Base-by-base conservation (phyloP, 768 basidiomycete genomes). In the Hortiboletus flavorubellus region DNA sequence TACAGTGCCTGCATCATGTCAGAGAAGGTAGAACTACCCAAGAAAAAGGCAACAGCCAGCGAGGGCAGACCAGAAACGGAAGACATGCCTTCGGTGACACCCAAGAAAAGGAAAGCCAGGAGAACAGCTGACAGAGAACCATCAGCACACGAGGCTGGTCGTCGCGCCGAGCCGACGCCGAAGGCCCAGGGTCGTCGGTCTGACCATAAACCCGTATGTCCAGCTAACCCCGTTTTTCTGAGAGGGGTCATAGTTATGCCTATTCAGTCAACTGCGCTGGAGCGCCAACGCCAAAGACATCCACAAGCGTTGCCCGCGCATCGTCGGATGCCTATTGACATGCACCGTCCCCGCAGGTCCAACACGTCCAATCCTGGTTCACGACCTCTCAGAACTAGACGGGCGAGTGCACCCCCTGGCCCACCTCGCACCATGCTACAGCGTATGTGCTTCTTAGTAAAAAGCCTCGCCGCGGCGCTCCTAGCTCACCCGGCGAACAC, bases 371-470 rank as follows among this genome's bases (percentile, higher is more conserved):
- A 59, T 51, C 40, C 60, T 34, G 47, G 60, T 46, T 62, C 66
- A 21, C 68, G 60, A 45, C 59, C 68, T 42, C 60, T 63, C 46
- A 59, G 65, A 59, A 56, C 62, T 34, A 66, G 60, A 48, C 66
- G 62, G 49, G 55, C 49, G 12, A 69, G 61, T 39, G 56, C 65
- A 44, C 65, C 64, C 48, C 49, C 58, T 10, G 65, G 65, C 18
- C 73, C 74, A 16, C 74, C 75, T 42, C 73, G 80, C 50, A 80
- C 78, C 16, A 83, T 89, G 78, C 67, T 91, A 39, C 80, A 91
- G 65, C 85, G 89, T 91, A 72, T 58, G 84, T 64, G 18, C 38
- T 46, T 45, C 55, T 52, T 26, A 16, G 31, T 7, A 34, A 47
- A 34, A 47, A 53, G 29, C 26, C 38, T 33, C 10, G 49, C 21